These are phyloP conservation scores for Herpetomonas tarakana DNA, from an alignment of 208 protist species.

Conservation along the genomic window DNA sequence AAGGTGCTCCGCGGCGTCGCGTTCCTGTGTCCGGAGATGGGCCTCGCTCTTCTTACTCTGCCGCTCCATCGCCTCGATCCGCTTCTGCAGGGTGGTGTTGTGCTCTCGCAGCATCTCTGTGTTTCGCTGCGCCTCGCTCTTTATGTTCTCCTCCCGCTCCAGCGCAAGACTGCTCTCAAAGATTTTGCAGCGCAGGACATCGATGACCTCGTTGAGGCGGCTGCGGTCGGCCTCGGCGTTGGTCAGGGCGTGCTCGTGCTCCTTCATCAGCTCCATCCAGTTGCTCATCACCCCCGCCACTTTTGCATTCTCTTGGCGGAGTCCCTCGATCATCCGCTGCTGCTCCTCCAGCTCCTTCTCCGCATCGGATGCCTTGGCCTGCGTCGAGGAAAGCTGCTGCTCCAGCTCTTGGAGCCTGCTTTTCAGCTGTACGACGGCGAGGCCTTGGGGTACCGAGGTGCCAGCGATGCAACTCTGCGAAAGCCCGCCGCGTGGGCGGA, in stretches of 20 bases:
- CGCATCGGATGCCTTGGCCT: neutral
- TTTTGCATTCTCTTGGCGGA: slow-evolving; percentile 1
- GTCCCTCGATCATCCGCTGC: neutral
- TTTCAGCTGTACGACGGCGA: neutral
- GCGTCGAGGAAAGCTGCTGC: neutral
- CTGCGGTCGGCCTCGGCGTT: neutral
- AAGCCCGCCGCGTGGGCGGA: too few relatives aligned
- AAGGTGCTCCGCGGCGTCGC: slow-evolving; percentile 13
- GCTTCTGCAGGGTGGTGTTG: slow-evolving; percentile 22
- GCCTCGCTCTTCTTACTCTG: slow-evolving; percentile 20
- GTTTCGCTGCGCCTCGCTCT: slow-evolving; percentile 20
- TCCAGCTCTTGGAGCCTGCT: slow-evolving; percentile 1
- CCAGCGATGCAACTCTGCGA: too few relatives aligned
- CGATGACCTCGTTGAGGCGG: slow-evolving; percentile 17
- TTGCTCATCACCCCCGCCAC: neutral
- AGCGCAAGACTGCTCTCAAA: neutral
- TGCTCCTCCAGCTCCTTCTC: neutral
- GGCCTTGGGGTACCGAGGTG: neutral
- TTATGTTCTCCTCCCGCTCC: slow-evolving; percentile 6
- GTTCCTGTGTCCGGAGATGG: slow-evolving; percentile 14
- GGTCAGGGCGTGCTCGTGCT: slow-evolving; percentile 4
- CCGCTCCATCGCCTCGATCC: slow-evolving; percentile 17
- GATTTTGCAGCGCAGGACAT: slow-evolving; percentile 13
- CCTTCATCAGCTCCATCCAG: neutral
- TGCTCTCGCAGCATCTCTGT: slow-evolving; percentile 15